Base-by-base conservation (phyloP, 1,139 yeast species). In the Geotrichum fermentans region DNA sequence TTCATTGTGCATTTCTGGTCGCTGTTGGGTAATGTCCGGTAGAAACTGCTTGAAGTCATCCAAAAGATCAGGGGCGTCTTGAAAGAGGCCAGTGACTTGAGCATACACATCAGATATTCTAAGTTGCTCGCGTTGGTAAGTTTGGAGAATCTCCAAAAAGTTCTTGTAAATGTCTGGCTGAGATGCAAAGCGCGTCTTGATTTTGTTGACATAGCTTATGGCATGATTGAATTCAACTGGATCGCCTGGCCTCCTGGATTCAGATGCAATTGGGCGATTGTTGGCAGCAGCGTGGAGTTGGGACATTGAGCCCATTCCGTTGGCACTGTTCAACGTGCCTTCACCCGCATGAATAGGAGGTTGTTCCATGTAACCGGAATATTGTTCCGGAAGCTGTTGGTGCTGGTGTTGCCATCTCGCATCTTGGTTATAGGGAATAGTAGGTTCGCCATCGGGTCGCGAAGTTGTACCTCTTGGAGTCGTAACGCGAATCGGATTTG, bases 211-310 rank as follows among this genome's bases (percentile, higher is more conserved):
- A 63, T 92, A 92, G 56, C 86, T 84, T 55, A 92, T 92, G 29
- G 98, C 98, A 67, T 92, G 97, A 64, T 92, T 90, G 72, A 92
- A 90, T 69, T 92, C 97, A 11, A 89, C 92, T 49, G 95, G 97
- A 2, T 94, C 92, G n/a, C 88, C 83, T 58, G 57, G 65, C 53
- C 55, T 60, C 47, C 56, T 55, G 18, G 47, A 61, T 29, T 54
- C 61, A 14, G 26, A 45, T 43, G 51, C 21, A 46, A 40, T 21
- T 54, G 63, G 37, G 11, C 56, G 55, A 18, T 61, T 58, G 52
- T 65, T 63, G 33, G 73, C 69, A 45, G 72, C 70, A 41, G 73
- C 73, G 52, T 70, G 73, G 18, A 69, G 60, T 52, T 68, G 73
- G 13, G 72, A 65, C 63, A 69, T 62, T 13, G 65, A 56, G 32